Percentiles rank a stretch among this genome's conserved stretches.
These are phyloP conservation scores for Fusarium odoratissimum DNA, from an alignment of 2,329 filamentous ascomycete species.

Conservation along the genomic window DNA sequence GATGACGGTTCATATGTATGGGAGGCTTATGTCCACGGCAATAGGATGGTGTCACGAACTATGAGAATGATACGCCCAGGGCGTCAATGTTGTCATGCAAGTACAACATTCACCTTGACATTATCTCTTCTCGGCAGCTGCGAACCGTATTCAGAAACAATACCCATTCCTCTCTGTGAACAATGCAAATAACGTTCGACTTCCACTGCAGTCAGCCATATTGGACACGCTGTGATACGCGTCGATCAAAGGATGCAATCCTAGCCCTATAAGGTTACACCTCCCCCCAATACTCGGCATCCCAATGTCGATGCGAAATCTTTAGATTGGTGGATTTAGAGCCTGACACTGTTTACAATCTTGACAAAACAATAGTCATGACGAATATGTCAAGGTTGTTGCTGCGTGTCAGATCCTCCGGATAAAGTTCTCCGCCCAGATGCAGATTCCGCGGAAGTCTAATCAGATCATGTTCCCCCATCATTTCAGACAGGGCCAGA, in stretches of 20 bases:
- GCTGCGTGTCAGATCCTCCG: background rate
- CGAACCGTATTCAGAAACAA: background rate
- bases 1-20: background rate
- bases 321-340: background rate
- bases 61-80: background rate
- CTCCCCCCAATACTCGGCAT: background rate
- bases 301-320: background rate
- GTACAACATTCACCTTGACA: background rate
- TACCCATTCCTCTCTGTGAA: background rate
- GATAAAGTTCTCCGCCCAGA: background rate
- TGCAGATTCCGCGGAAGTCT: background rate
- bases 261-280: background rate
- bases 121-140: background rate
- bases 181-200: background rate
- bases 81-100: background rate
- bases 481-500: too few species aligned
- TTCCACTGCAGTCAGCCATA: background rate
- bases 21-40: background rate
- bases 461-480: background rate
- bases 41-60: background rate
- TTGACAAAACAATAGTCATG: background rate
- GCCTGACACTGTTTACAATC: accelerated
- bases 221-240: background rate
- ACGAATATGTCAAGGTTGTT: background rate
- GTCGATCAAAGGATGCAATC: background rate